Percentiles rank a stretch among this genome's conserved stretches.
Evolutionary conservation across 208 protist species (phyloP).

Genomic region (Novymonas esmeraldas): DNA sequence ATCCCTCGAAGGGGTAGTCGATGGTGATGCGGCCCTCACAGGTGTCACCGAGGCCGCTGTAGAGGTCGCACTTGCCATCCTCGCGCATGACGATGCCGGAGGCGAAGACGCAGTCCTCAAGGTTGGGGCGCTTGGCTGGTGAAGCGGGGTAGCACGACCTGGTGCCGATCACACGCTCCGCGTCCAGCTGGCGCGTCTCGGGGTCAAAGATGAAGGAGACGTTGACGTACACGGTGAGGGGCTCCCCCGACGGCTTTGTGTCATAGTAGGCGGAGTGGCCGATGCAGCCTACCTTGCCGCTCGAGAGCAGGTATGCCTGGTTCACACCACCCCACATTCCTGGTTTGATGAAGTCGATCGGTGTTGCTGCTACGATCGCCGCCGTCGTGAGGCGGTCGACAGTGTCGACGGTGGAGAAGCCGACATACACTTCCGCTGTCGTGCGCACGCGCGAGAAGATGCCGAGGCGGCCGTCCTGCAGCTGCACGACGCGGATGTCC

Average conservation of each 20-base stretch:
- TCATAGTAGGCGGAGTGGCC: slow-evolving; percentile 44
- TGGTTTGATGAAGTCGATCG: slow-evolving; percentile 32
- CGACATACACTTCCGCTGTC: slow-evolving; percentile 31
- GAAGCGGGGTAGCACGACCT: slow-evolving; percentile 35
- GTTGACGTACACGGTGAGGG: slow-evolving; percentile 44
- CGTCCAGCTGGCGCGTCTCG: slow-evolving; percentile 16
- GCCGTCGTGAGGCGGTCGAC: slow-evolving; percentile 37
- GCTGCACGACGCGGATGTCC: slow-evolving; percentile 44
- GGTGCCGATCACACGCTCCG: slow-evolving; percentile 36
- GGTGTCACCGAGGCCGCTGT: slow-evolving; percentile 49
- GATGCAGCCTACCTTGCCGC: slow-evolving; percentile 56
- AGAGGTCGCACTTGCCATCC: slow-evolving; percentile 58
- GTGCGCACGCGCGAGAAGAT: slow-evolving; percentile 44
- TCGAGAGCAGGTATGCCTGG: slow-evolving; percentile 49
- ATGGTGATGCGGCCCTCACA: slow-evolving; percentile 45
- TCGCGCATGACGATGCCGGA: slow-evolving; percentile 57
- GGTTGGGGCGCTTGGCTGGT: slow-evolving; percentile 27
- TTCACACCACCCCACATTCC: slow-evolving; percentile 50
- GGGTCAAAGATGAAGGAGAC: slow-evolving; percentile 44
- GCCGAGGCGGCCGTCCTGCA: slow-evolving; percentile 37
- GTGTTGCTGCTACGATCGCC: slow-evolving; percentile 32
- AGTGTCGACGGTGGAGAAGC: slow-evolving; percentile 38
- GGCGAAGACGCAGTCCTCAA: slow-evolving; percentile 55
- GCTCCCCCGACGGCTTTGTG: slow-evolving; percentile 2
- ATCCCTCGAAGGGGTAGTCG: slow-evolving; percentile 47